Conservation (phyloP, 768 basidiomycete species). For the Amanita molliuscula region DNA sequence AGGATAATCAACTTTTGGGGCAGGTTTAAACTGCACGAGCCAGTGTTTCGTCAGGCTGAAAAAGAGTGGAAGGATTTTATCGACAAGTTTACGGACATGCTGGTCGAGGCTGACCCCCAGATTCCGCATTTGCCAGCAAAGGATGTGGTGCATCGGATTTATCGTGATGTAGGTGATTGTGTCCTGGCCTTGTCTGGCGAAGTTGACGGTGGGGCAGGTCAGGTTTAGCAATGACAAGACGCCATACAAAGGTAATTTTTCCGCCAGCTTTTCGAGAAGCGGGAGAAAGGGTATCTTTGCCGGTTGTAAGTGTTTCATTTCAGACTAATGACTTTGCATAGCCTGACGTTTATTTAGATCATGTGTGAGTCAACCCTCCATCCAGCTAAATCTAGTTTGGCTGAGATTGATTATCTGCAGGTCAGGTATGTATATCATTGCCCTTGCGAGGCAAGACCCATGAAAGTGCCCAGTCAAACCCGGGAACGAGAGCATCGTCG, state of each 20-base stretch:
- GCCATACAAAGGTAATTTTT: slow-evolving; percentile 81
- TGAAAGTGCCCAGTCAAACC: slow-evolving; percentile 39
- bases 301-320: slow-evolving; percentile 52
- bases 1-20: background rate
- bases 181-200: background rate
- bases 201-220: slow-evolving; percentile 32
- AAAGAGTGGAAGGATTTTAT: slow-evolving; percentile 86
- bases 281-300: slow-evolving; percentile 90
- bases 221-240: slow-evolving; percentile 94
- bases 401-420: slow-evolving; percentile 9
- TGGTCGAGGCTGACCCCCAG: slow-evolving; percentile 69
- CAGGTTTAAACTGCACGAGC: slow-evolving; percentile 83
- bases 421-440: slow-evolving; percentile 17
- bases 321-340: background rate
- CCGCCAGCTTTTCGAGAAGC: slow-evolving; percentile 78
- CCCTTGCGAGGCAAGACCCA: background rate
- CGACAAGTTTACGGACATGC: slow-evolving; percentile 52
- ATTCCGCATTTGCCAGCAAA: slow-evolving; percentile 85
- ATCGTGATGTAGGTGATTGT: slow-evolving; percentile 63
- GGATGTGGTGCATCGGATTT: slow-evolving; percentile 87
- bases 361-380: slow-evolving; percentile 36
- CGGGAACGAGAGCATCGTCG: slow-evolving; percentile 59
- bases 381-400: background rate
- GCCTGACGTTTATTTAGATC: slow-evolving; percentile 29
- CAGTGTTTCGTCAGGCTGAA: slow-evolving; percentile 73